phyloP scores from a whole-genome alignment of 1,284 basidiomycete genomes.

The Apiotrichum brassicae region DNA sequence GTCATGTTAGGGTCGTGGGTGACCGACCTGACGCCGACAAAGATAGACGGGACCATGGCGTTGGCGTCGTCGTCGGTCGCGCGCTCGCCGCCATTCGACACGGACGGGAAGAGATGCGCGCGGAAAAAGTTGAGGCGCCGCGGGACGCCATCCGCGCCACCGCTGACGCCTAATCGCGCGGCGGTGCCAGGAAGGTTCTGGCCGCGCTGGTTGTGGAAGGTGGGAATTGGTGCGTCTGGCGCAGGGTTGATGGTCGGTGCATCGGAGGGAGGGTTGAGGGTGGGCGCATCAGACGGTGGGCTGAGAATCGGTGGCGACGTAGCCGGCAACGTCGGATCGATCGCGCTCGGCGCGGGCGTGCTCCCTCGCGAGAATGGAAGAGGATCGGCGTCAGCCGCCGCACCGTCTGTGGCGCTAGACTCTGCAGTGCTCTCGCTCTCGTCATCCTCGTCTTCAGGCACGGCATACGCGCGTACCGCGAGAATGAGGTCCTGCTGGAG shows the following conservation, averaged over 20 bases:
- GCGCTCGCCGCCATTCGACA: conserved; percentile 6
- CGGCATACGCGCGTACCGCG: conserved; percentile 37
- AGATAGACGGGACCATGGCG: conserved; percentile 41
- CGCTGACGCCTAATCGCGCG: conserved; percentile 20
- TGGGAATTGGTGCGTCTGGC: conserved; percentile 17
- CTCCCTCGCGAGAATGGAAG: too few species aligned
- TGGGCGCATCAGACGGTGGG: neutral
- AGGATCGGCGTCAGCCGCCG: too few species aligned
- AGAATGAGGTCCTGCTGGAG: conserved; percentile 39
- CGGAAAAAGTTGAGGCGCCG: conserved; percentile 46
- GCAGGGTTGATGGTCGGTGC: neutral
- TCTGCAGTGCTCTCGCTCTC: neutral
- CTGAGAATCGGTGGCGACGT: too few species aligned
- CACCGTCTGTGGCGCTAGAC: too few species aligned
- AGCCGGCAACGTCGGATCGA: too few species aligned
- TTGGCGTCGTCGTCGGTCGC: conserved; percentile 18
- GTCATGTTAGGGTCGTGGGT: conserved; percentile 32
- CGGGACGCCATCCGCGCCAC: conserved; percentile 26
- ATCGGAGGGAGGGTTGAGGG: neutral
- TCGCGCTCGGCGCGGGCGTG: too few species aligned
- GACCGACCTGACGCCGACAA: conserved; percentile 43
- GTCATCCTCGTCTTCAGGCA: conserved; percentile 12
- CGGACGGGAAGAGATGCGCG: conserved; percentile 42
- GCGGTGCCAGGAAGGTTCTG: conserved; percentile 23
- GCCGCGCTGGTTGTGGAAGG: conserved; percentile 32